Base-by-base conservation (phyloP, 2,329 filamentous ascomycete species). In the Sphaerulina musiva region DNA sequence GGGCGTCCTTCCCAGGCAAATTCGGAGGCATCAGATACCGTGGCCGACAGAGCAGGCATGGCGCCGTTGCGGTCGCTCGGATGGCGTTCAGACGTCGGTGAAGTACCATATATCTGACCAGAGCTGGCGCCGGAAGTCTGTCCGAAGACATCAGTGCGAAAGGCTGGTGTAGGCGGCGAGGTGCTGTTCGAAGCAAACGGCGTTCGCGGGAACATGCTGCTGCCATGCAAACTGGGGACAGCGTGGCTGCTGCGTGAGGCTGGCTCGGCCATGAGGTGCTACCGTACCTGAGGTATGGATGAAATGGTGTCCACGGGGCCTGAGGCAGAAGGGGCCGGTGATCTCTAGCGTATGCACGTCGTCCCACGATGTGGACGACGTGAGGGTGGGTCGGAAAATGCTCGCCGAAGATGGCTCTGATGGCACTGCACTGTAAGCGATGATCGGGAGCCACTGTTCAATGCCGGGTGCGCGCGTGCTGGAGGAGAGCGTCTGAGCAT, bases 51-150 rank as follows among this genome's bases (percentile, higher is more conserved):
- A 10, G 55, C 44, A 32, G 63, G 56, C 70, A 64, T 31, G 65
- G 60, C 53, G 62, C 65, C 56, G 64, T 68, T 59, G 68, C 70
- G 49, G 31, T 74, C 72, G 31, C 67, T 46, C 8, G 68, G 59
- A 51, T 72, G 67, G 56, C 72, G 69, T 59, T 75, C 73, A 39
- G 69, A 71, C 48, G 72, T 72, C 51, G 72, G 69, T 46, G 69
- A 70, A 52, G 73, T 63, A 57, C 63, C 67, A 62, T 71, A 75
- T 36, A 68, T 58, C 61, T 73, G 70, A 46, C 68, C 68, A 14
- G 61, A 39, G 14, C 51, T 50, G 14, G 53, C 52, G 26, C 54
- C 51, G 8, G 59, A 45, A 39, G 36, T 41, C 42, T 69, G 60
- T 34, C 68, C 62, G 59, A 74, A 74, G 46, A 70, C 68, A 65